A percentile compares a stretch with the other conserved stretches of the same genome.
These are phyloP conservation scores for Aspergillus olivimuriae DNA, from an alignment of 495 filamentous ascomycete species.

Conservation along the genomic window DNA sequence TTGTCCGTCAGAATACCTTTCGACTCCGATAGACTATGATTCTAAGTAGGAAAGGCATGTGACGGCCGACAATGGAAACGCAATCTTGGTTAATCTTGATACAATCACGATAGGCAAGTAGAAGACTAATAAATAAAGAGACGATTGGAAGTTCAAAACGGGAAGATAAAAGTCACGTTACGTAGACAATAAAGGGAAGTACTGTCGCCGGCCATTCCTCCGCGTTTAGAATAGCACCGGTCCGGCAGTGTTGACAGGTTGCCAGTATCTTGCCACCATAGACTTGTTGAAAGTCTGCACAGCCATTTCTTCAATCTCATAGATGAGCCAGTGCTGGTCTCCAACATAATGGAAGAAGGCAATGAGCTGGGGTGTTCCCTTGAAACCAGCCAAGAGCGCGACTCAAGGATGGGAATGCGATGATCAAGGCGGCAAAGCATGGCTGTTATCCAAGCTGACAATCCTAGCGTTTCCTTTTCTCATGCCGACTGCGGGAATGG, in stretches of 20 bases:
- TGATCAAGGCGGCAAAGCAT: not conserved
- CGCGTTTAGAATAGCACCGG: not conserved
- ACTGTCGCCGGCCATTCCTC: not conserved
- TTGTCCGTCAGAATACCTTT: not conserved
- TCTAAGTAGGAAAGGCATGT: conserved; percentile 1
- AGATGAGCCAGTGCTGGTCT: not conserved
- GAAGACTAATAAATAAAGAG: not conserved
- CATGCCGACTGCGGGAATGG: not conserved
- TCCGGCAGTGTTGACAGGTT: not conserved
- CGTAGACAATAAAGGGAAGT: not conserved
- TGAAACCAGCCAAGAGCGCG: not conserved
- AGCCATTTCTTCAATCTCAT: not conserved
- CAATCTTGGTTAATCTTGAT: not conserved
- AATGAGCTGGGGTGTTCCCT: not conserved
- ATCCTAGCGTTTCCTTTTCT: not conserved
- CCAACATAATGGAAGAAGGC: not conserved
- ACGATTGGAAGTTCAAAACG: not conserved
- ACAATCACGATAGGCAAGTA: not conserved
- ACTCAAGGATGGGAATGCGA: not conserved
- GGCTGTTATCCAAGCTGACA: not conserved
- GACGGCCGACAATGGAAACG: not conserved
- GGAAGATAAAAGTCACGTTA: not conserved
- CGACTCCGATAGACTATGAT: not conserved
- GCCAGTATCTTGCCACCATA: not conserved
- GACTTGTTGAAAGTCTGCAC: not conserved